These are phyloP conservation scores for Rhizoclosmatium sp. DNA, from an alignment of 192 early-diverging fungal genomes.

Conservation along the genomic window DNA sequence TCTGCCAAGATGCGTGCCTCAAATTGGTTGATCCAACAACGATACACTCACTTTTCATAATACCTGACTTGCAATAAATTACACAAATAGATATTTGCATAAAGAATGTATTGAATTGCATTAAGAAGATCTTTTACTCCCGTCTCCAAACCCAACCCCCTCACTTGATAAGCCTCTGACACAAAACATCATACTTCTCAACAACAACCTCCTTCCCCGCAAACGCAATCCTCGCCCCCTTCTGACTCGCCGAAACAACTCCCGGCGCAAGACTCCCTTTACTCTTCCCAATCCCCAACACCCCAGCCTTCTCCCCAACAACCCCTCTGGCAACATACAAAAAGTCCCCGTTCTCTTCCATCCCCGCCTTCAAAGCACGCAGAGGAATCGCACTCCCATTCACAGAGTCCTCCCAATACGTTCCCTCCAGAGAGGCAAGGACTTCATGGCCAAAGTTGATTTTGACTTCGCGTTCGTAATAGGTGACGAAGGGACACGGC, in stretches of 20 bases:
- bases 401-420: background rate
- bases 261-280: conserved; percentile 15
- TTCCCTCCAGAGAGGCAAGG: background rate
- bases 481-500: conserved; percentile 17
- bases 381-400: conserved; percentile 4
- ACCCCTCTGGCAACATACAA: conserved; percentile 26
- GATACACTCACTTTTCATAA: no score
- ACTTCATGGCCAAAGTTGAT: conserved; percentile 36
- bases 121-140: no score
- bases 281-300: conserved; percentile 9
- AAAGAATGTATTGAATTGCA: no score
- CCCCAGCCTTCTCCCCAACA: conserved; percentile 13
- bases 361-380: conserved; percentile 12
- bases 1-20: no score
- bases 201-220: conserved; percentile 7
- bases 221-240: background rate
- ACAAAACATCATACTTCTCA: conserved; percentile 26
- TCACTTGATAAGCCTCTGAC: background rate
- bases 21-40: no score
- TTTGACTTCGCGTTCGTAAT: conserved; percentile 23
- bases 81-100: no score
- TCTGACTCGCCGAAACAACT: conserved; percentile 4
- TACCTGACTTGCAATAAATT: no score
- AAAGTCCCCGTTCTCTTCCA: conserved; percentile 23
- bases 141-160: no score